These are phyloP conservation scores for Penicillium robsamsonii DNA, from an alignment of 495 filamentous ascomycete genomes.

Conservation along the genomic window DNA sequence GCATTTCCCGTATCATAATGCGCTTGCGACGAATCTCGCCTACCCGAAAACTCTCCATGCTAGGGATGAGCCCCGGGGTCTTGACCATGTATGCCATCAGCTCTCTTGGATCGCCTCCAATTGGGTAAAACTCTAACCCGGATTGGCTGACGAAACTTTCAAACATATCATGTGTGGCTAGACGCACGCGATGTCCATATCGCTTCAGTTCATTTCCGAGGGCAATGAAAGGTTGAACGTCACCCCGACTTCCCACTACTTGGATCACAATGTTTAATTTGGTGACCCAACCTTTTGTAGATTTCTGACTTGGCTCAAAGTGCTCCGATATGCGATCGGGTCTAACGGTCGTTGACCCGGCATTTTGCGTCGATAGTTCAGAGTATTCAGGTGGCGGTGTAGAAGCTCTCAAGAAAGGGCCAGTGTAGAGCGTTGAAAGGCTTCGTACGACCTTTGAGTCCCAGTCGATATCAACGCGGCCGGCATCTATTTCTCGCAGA, in stretches of 20 bases:
- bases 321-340: not conserved
- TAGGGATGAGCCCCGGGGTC: constrained; percentile 48
- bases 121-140: constrained; percentile 42
- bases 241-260: too few species aligned
- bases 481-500: not conserved
- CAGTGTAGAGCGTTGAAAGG: not conserved
- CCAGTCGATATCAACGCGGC: not conserved
- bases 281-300: not conserved
- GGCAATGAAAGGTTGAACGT: too few species aligned
- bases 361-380: not conserved
- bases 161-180: not conserved
- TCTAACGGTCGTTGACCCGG: not conserved
- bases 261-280: not conserved
- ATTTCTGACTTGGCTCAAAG: not conserved
- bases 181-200: too few species aligned
- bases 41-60: constrained; percentile 35
- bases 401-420: not conserved
- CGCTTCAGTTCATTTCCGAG: too few species aligned
- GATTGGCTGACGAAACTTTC: not conserved
- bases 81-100: constrained; percentile 59
- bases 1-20: constrained; percentile 49
- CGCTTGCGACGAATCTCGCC: constrained; percentile 43
- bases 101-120: constrained; percentile 58
- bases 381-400: not conserved
- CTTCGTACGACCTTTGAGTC: not conserved